Base-by-base conservation (phyloP, 352 stramenopile species). In the Phytopythium ostracodes region DNA sequence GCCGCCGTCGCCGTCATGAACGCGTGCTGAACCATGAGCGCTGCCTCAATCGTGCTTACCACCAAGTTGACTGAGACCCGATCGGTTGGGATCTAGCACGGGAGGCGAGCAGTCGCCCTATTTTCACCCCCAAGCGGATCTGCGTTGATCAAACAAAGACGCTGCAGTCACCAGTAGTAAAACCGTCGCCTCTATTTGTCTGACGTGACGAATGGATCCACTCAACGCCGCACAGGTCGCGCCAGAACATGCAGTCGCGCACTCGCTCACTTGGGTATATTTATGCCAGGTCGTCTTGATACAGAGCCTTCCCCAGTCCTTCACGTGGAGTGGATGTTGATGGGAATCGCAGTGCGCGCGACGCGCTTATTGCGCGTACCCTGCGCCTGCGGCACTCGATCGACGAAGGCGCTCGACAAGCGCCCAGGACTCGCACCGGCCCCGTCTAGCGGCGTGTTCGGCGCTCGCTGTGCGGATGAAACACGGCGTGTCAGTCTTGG, bases 281-380 rank as follows among this genome's bases (percentile, higher is more conserved):
- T 53, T 36, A 14, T 53, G 47, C 47, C 12, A 12, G 14, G 5
- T 31, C 22, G 22, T n/a, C 43, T 51, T n/a, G n/a, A n/a, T n/a
- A n/a, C n/a, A n/a, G n/a, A n/a, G n/a, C 29, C 22, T 46, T 46
- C 7, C 50, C 6, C 20, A 0, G 5, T 0, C 2, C 25, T 29
- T 60, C 54, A 60, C 54, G 58, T 44, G 25, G 66, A 54, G 27
- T 73, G 81, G 60, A 91, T 60, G 57, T 85, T 79, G 65, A 94
- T 89, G 18, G 74, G 70, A 38, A 94, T 91, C 59, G 76, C 72
- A 15, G 72, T 74, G 42, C 82, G 73, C 56, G 82, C 73, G 54
- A 89, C 77, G 50, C 83, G 88, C 58, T 92, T 94, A 68, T 94
- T 94, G 44, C 80, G 80, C 22, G 82, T 79, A 50, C 84, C 84